Conservation (phyloP, 768 basidiomycete genomes). For the Aureoboletus auriporus region DNA sequence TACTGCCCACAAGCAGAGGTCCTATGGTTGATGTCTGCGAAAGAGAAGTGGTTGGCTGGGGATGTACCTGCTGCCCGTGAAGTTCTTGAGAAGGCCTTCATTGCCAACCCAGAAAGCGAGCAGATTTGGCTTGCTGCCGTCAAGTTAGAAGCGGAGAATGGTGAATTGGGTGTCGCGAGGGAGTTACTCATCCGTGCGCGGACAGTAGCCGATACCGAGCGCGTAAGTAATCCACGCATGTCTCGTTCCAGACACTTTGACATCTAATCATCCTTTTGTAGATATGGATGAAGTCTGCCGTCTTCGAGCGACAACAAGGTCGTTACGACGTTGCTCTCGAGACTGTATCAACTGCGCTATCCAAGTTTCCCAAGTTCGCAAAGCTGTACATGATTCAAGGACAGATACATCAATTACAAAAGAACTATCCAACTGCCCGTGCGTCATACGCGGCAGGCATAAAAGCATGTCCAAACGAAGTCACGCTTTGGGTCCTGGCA, state of each 20-base stretch:
- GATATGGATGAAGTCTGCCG: slow-evolving; percentile 99
- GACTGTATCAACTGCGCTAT: slow-evolving; percentile 69
- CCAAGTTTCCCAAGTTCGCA: slow-evolving; percentile 83
- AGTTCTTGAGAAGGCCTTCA: slow-evolving; percentile 86
- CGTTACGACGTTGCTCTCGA: slow-evolving; percentile 68
- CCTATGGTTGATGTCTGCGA: slow-evolving; percentile 96
- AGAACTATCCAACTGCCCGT: slow-evolving; percentile 64
- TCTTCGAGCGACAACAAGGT: slow-evolving; percentile 89
- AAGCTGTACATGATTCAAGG: slow-evolving; percentile 98
- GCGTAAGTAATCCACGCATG: slow-evolving; percentile 46
- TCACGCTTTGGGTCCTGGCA: slow-evolving; percentile 86
- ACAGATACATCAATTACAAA: slow-evolving; percentile 71
- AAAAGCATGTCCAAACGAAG: slow-evolving; percentile 83
- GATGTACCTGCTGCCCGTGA: slow-evolving; percentile 90
- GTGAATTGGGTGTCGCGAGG: slow-evolving; percentile 80
- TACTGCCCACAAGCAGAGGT: slow-evolving; percentile 95
- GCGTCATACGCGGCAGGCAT: slow-evolving; percentile 79
- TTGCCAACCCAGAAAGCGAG: slow-evolving; percentile 94
- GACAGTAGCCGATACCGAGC: slow-evolving; percentile 86
- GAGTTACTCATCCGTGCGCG: slow-evolving; percentile 86
- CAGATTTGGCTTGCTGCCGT: slow-evolving; percentile 97
- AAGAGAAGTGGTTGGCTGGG: slow-evolving; percentile 91
- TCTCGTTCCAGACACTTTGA: background rate
- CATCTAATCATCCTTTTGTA: slow-evolving; percentile 26
- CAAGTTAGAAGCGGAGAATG: slow-evolving; percentile 95